phyloP scores from a whole-genome alignment of 768 basidiomycete species.

The Lentinula guzmanii region DNA sequence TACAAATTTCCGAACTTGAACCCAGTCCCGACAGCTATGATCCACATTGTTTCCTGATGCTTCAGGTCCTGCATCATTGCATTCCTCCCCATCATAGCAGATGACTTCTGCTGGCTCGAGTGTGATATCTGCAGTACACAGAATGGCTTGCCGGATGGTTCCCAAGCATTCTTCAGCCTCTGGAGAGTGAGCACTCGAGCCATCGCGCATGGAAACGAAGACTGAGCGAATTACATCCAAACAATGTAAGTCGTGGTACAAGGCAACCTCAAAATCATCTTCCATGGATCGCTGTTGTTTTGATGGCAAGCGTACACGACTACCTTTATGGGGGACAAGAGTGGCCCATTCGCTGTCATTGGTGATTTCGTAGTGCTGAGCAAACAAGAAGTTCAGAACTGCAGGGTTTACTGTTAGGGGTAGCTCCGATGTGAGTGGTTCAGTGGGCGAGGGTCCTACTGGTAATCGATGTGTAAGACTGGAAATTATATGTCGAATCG shows the following conservation, averaged over 20 bases:
- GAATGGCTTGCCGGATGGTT: conserved; percentile 7
- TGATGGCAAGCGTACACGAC: not conserved
- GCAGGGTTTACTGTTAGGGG: conserved; percentile 4
- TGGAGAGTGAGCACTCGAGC: not conserved
- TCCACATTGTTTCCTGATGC: conserved; percentile 7
- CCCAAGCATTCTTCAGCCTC: conserved; percentile 11
- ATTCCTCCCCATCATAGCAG: conserved; percentile 6
- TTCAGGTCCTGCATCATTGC: not conserved
- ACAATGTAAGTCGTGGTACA: not conserved
- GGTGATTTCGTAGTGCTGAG: not conserved
- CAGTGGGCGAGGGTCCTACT: not conserved
- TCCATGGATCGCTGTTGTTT: not conserved
- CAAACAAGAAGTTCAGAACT: not conserved
- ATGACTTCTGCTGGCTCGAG: conserved; percentile 5
- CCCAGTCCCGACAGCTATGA: conserved; percentile 10
- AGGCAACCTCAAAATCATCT: not conserved
- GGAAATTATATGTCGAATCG: not conserved
- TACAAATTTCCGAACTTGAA: conserved; percentile 9
- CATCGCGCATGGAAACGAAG: not conserved
- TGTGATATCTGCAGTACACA: conserved; percentile 12
- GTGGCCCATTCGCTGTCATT: not conserved
- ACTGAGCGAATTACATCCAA: not conserved
- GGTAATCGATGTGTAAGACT: not conserved
- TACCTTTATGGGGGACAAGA: not conserved
- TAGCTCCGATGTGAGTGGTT: conserved; percentile 6